Evolutionary conservation across 1,284 basidiomycete species (phyloP).

Genomic region (Tilletia setariae): DNA sequence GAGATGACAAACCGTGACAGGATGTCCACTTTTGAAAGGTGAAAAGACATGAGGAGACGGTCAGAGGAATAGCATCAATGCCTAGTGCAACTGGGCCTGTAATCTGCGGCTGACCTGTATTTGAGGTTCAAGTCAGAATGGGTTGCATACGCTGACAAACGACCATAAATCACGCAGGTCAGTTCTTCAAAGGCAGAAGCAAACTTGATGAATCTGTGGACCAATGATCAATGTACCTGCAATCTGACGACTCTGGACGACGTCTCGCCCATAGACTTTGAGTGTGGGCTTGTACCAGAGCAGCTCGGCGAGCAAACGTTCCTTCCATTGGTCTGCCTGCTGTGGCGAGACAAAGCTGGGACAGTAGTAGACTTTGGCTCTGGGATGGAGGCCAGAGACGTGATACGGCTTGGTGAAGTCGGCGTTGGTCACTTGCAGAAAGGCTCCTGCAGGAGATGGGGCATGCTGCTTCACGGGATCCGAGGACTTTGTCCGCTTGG

Average conservation of each 20-base stretch:
- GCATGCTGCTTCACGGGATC: no score
- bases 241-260: conserved; percentile 59
- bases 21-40: conserved; percentile 28
- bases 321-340: conserved; percentile 33
- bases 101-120: conserved; percentile 51
- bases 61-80: no score
- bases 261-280: conserved; percentile 60
- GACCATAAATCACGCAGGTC: background rate
- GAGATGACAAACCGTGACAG: conserved; percentile 21
- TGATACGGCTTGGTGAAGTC: conserved; percentile 24
- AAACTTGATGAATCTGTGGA: no score
- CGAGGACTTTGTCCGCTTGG: no score
- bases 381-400: conserved; percentile 24
- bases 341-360: conserved; percentile 37
- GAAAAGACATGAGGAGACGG: background rate
- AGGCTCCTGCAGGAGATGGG: conserved; percentile 1
- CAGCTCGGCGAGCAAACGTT: conserved; percentile 33
- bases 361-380: conserved; percentile 14
- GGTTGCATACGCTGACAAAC: conserved; percentile 56
- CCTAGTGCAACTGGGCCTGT: background rate
- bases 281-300: conserved; percentile 60
- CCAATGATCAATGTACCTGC: conserved; percentile 9
- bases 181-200: no score
- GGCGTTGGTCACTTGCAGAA: conserved; percentile 27
- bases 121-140: conserved; percentile 55